Base-by-base conservation (phyloP, 768 basidiomycete species). In the Porphyrellus cyaneotinctus region DNA sequence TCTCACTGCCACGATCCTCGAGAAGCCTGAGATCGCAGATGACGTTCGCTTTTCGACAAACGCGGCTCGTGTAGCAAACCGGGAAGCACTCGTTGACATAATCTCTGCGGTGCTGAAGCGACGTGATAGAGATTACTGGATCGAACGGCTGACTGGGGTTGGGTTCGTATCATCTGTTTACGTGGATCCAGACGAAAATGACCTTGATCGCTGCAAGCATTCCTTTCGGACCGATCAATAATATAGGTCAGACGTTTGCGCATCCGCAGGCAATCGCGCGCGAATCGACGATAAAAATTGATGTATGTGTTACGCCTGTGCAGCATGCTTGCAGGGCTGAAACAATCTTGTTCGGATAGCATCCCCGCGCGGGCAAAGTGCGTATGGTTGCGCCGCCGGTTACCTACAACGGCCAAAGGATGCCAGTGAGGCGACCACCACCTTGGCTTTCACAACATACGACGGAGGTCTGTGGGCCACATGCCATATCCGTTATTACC, bases 171-270 rank as follows among this genome's bases (percentile, higher is more conserved):
- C 49, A 22, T 46, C 47, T 37, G 20, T 6, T 33, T 49, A 45
- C 49, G 41, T 49, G 42, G 43, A 26, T 58, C 54, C 38, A 43
- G 41, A 43, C 23, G 28, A 47, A n/a, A 42, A 31, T 53, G 39
- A 63, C 51, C 32, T 46, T 48, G 23, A 53, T 49, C 58, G 18
- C 38, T 23, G 18, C 31, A 42, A 90, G 87, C 12, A 83, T 92
- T 23, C 90, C 91, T 8, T 86, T 87, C 69, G 90, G 88, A 28
- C 95, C 95, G 17, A 95, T 97, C 73, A 97, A 97, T 67, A 87
- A 91, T 59, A 91, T 97, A 54, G 65, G 78, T 53, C 84, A 93
- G 68, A 93, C 95, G 4, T 97, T 97, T 63, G 81, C 83, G 31
- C 95, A 97, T 69, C 91, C 92, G 8, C 83, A 85, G 73, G 91